Base-by-base conservation (phyloP, 2,329 filamentous ascomycete species). In the Penicillium sp. region DNA sequence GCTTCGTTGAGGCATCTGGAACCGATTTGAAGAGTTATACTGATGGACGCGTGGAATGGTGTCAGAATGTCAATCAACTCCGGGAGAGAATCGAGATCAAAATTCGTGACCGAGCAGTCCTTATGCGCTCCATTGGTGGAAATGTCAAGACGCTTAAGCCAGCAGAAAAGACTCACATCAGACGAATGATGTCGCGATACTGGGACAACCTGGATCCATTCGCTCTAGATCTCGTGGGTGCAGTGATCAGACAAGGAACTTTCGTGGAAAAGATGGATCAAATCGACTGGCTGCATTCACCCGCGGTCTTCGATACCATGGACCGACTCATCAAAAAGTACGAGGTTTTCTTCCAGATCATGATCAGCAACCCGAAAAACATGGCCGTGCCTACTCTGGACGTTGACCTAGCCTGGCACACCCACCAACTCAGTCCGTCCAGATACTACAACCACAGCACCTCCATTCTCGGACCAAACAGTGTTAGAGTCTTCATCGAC, bases 261-360 rank as follows among this genome's bases (percentile, higher is more conserved):
- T 79, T 78, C 53, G 67, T 75, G 21, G 67, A 74, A 42, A 77
- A 93, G 74, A 93, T 93, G 89, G 79, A 83, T 59, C 80, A 82
- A 59, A 83, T 92, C 36, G 88, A 92, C 70, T 94, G 89, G 90
- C 76, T 92, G 1, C 88, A 90, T 68, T 88, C 86, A 16, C 88
- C 88, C 0, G 79, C 85, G 0, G 80, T 85, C 0, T 73, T 74
- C 3, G 75, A 80, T 0, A 92, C 88, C 0, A 88, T 90, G 80
- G 59, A 70, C 0, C 81, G 88, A 0, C 77, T 90, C 0, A 74
- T 90, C 2, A 67, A 66, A 1, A 67, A 79, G 77, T 66, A 79
- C 72, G 1, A 57, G 13, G 77, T 81, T 11, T 77, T 83, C n/a
- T 66, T 75, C 22, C 50, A 61, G 10, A 72, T 76, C 47, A 74